Percentiles rank a stretch among this genome's conserved stretches.
phyloP scores from a whole-genome alignment of 2,329 filamentous ascomycete species.

The Colletotrichum incanum region DNA sequence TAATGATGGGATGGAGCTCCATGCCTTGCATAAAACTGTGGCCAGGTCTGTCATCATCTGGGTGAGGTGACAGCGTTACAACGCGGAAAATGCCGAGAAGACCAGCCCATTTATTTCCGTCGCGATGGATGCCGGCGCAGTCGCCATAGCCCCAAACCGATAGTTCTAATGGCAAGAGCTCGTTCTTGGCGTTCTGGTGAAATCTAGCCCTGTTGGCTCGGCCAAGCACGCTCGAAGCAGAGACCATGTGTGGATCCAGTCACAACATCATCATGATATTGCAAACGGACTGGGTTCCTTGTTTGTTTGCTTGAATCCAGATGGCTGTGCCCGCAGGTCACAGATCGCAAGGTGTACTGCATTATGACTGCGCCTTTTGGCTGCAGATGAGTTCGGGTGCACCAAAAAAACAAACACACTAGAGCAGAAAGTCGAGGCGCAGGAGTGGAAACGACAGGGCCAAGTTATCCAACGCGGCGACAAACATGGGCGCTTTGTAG shows the following conservation, averaged over 20 bases:
- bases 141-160: too few relatives aligned
- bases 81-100: background rate
- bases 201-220: too few relatives aligned
- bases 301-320: background rate
- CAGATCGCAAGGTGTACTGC: background rate
- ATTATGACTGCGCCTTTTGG: background rate
- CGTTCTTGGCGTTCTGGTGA: too few relatives aligned
- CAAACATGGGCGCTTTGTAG: too few relatives aligned
- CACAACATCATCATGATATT: too few relatives aligned
- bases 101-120: background rate
- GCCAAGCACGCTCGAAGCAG: too few relatives aligned
- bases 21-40: background rate
- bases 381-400: background rate
- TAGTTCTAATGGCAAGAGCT: too few relatives aligned
- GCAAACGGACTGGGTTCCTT: too few relatives aligned
- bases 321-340: background rate
- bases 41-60: background rate
- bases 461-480: background rate
- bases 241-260: too few relatives aligned
- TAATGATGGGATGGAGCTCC: background rate
- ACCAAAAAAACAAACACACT: background rate
- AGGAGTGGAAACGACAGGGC: background rate
- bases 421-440: background rate
- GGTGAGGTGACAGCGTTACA: background rate
- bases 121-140: background rate